These are phyloP conservation scores for Colletotrichum australisinense DNA, from an alignment of 2,329 filamentous ascomycete species.

Conservation along the genomic window DNA sequence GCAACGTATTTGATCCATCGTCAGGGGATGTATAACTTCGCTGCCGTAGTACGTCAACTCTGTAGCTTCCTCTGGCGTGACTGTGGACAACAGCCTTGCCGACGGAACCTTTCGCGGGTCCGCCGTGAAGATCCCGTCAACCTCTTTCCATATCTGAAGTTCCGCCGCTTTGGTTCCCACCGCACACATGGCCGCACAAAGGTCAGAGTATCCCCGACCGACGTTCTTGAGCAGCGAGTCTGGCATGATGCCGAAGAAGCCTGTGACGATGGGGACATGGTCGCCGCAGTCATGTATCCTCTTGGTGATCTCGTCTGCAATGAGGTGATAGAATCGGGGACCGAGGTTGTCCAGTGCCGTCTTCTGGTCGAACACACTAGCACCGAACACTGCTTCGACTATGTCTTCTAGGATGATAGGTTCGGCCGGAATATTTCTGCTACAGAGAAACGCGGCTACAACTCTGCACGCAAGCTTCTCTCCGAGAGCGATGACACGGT, in stretches of 20 bases:
- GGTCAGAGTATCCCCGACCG: constrained; percentile 94
- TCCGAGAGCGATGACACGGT: constrained; percentile 91
- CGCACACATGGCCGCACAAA: constrained; percentile 91
- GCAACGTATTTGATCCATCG: constrained; percentile 95
- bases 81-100: constrained; percentile 82
- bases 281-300: constrained; percentile 73
- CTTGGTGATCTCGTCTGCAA: constrained; percentile 69
- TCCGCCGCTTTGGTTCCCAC: constrained; percentile 87
- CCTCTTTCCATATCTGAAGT: constrained; percentile 98
- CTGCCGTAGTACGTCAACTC: constrained; percentile 94
- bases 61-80: constrained; percentile 93
- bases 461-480: constrained; percentile 95
- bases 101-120: constrained; percentile 94
- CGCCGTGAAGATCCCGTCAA: constrained; percentile 89
- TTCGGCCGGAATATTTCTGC: constrained; percentile 62
- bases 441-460: constrained; percentile 87
- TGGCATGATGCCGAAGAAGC: constrained; percentile 96
- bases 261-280: constrained; percentile 83
- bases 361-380: constrained; percentile 83
- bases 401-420: constrained; percentile 59
- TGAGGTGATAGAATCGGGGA: constrained; percentile 75
- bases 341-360: constrained; percentile 70
- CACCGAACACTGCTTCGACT: constrained; percentile 88
- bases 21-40: constrained; percentile 98
- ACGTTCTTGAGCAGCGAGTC: constrained; percentile 88